Base-by-base conservation (phyloP, 306 rosid genomes). In the Cicer bijugum region DNA sequence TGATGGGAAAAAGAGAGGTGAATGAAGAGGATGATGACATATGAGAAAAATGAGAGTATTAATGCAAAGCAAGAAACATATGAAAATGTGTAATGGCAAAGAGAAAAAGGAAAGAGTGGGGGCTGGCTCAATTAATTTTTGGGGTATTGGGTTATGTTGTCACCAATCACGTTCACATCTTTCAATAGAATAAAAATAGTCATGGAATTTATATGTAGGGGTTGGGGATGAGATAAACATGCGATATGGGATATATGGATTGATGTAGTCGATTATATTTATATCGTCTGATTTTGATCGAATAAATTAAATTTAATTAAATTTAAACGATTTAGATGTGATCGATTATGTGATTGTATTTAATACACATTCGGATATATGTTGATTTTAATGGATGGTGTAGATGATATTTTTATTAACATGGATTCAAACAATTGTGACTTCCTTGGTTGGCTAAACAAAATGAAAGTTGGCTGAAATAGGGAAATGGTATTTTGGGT, bases 31-130 rank as follows among this genome's bases (percentile, higher is more conserved):
- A 69, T 6, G 33, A 11, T 50, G 47, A 52, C 45, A 12, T 20
- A 12, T 55, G 23, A 67, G 43, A 40, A 67, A 47, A 77, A 69
- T 53, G 78, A 67, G 80, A 62, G 81, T 51, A 75, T 85, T 81
- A 86, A 88, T 82, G 89, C 77, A 40, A 79, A 80, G 84, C 91
- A 80, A 82, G 87, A 80, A 89, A 84, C 88, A 65, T 92, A 85
- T 88, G 93, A 90, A 59, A 35, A n/a, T 28, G 43, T 85, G 75
- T 71, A 73, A 81, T 69, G 80, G 74, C 77, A 42, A 28, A 75
- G 79, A 77, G 71, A 77, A 78, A 74, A 67, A 78, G 35, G 35
- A 9, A n/a, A 77, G 43, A 15, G 23, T 72, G 77, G 78, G 72
- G 43, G 43, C 85, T 60, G 35, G 56, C 50, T 62, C 77, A 67